phyloP scores from a whole-genome alignment of 1,139 yeast species.

The Pichia sp. region DNA sequence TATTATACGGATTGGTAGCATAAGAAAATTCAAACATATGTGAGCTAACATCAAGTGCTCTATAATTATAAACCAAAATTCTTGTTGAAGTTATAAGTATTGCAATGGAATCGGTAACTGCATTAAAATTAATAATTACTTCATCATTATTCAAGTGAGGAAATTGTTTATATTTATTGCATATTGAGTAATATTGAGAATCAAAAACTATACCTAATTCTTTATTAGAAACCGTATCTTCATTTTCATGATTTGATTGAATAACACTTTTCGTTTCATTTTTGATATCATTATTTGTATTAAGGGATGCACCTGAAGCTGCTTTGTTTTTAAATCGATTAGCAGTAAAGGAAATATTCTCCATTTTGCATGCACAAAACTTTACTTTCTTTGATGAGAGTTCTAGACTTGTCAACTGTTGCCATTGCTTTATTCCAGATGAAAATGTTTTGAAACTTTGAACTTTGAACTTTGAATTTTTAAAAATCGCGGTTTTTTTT shows the following conservation, averaged over 20 bases:
- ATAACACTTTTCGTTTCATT: background rate
- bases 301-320: background rate
- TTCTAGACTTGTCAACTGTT: background rate
- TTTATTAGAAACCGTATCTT: background rate
- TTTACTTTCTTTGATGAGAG: background rate
- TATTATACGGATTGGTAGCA: constrained; percentile 23
- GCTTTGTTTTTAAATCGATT: constrained; percentile 15
- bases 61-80: constrained; percentile 66
- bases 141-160: constrained; percentile 27
- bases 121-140: constrained; percentile 1
- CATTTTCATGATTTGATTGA: background rate
- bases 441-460: background rate
- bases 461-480: background rate
- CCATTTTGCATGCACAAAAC: background rate
- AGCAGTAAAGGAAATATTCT: constrained; percentile 19
- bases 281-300: background rate
- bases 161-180: constrained; percentile 44
- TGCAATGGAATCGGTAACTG: constrained; percentile 35
- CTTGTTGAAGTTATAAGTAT: constrained; percentile 45
- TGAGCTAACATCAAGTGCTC: constrained; percentile 54
- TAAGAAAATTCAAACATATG: constrained; percentile 46
- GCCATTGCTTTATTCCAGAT: no score
- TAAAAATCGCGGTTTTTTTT: background rate
- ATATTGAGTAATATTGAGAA: constrained; percentile 53
- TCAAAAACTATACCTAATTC: constrained; percentile 32